Percentiles rank a stretch among this genome's conserved stretches.
Conservation (phyloP, 805 yeast species). For the Brettanomyces naardenensis region DNA sequence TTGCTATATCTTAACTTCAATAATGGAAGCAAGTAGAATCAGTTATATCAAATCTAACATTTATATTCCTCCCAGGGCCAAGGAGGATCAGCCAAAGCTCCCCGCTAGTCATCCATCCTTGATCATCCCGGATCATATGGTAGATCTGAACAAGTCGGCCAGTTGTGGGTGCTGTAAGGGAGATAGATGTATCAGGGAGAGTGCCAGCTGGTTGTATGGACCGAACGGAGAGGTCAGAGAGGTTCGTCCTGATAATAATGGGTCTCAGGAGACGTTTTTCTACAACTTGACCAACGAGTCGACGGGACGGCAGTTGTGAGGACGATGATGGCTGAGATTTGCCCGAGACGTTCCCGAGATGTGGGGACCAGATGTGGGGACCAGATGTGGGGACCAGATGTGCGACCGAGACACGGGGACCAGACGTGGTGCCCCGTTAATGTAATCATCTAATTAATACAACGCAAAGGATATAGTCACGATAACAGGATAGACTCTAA, state of each 20-base stretch:
- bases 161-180: constrained; percentile 28
- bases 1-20: too few relatives aligned
- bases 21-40: constrained; percentile 27
- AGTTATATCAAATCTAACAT: constrained; percentile 24
- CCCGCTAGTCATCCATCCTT: constrained; percentile 29
- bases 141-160: constrained; percentile 19
- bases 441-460: too few relatives aligned
- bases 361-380: too few relatives aligned
- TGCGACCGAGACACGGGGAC: too few relatives aligned
- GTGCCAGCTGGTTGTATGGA: constrained; percentile 28
- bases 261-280: constrained; percentile 2
- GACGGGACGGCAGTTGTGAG: constrained; percentile 2
- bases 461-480: too few relatives aligned
- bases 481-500: too few relatives aligned
- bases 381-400: too few relatives aligned
- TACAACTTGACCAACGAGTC: constrained; percentile 1
- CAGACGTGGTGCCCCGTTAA: too few relatives aligned
- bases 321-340: not conserved
- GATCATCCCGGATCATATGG: constrained; percentile 24
- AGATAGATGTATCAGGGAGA: constrained; percentile 24
- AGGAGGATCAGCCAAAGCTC: constrained; percentile 16
- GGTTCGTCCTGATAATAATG: constrained; percentile 4
- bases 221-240: constrained; percentile 27
- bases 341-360: too few relatives aligned
- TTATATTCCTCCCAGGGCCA: constrained; percentile 23